Base-by-base conservation (phyloP, 108 stramenopile species). In the Cyclostephanos tholiformis region DNA sequence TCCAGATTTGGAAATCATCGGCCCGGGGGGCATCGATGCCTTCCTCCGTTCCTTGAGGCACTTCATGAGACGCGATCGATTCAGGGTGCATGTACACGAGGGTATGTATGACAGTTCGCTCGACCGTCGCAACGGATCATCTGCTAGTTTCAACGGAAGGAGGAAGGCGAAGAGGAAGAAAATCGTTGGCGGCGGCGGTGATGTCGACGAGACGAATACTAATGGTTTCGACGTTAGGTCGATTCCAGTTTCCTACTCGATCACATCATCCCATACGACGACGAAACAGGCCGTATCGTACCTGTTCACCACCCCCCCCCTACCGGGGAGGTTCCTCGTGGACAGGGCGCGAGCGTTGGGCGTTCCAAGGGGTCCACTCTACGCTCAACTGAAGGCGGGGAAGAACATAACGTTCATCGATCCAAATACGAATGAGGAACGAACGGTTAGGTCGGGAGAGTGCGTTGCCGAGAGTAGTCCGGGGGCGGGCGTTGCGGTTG, bases 301-400 rank as follows among this genome's bases (percentile, higher is more conserved):
- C 67, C 51, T 90, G 2, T 88, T 90, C 56, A 86, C 82, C 5
- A 89, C 88, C 25, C 88, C 89, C 36, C 85, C 80, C 26, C 75
- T 93, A 61, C 76, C 76, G 0, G 93, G 94, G n/a, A 91, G 89
- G 64, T 97, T 97, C 64, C 67, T 86, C 10, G 67, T 84, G 8
- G 83, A 90, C 12, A 80, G 79, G 64, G 97, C 97, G 30, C 74
- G 52, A 44, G 80, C 66, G 36, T 71, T 95, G 26, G 89, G 92
- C 12, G 87, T 97, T 6, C 93, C 91, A 29, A 71, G 58, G 55
- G 97, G 97, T 65, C 95, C 95, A 9, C 19, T 91, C 63, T 97
- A 87, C 77, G 88, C 84, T 22, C 65, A 90, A 80, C 68, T 97
- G 25, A 93, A 95, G 59, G 46, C 82, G 26, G 97, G 97, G 26